Percentiles rank a stretch among this genome's conserved stretches.
phyloP scores from a whole-genome alignment of 441 rosid species.

The Francoa sonchifolia region DNA sequence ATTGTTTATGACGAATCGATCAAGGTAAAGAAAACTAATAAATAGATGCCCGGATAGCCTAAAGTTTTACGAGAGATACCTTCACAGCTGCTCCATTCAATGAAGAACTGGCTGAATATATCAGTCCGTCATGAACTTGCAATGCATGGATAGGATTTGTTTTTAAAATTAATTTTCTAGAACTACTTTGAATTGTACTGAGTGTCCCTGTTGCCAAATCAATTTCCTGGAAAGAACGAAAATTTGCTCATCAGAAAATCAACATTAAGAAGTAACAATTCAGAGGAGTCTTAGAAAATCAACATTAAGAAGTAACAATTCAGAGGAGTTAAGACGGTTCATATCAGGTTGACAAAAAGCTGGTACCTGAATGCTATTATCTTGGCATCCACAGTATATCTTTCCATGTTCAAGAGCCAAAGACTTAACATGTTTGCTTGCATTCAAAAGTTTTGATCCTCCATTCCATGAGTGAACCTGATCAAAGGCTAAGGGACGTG shows the following conservation, averaged over 20 bases:
- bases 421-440: constrained; percentile 38
- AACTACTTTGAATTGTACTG: constrained; percentile 43
- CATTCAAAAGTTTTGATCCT: constrained; percentile 38
- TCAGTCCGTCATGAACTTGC: constrained; percentile 34
- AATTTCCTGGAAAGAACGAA: constrained; percentile 35
- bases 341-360: neutral
- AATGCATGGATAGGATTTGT: constrained; percentile 40
- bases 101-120: constrained; percentile 45
- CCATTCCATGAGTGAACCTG: constrained; percentile 69
- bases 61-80: constrained; percentile 23
- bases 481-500: too few relatives aligned
- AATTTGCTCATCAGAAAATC: neutral
- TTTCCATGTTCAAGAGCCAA: constrained; percentile 48
- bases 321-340: neutral
- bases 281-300: constrained; percentile 6
- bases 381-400: constrained; percentile 62
- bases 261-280: neutral
- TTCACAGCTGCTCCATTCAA: constrained; percentile 51
- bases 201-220: constrained; percentile 60
- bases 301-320: neutral
- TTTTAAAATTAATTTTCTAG: constrained; percentile 49
- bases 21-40: too few relatives aligned
- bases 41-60: too few relatives aligned
- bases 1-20: too few relatives aligned
- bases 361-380: constrained; percentile 54